These are phyloP conservation scores for Podila verticillata DNA, from an alignment of 192 early-diverging fungal genomes.

Conservation along the genomic window DNA sequence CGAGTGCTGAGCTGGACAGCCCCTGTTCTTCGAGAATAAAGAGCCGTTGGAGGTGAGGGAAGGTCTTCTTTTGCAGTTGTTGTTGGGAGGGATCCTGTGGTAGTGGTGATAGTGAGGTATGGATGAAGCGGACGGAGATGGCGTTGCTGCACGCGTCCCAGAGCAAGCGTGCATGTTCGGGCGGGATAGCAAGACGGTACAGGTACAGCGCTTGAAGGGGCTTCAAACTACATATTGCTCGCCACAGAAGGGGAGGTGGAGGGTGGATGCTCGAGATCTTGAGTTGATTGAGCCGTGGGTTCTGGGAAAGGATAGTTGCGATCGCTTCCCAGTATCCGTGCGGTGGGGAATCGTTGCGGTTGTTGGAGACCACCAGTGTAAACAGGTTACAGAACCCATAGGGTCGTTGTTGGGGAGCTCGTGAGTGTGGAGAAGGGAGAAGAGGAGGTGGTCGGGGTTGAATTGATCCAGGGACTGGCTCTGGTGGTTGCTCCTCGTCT, in stretches of 20 bases:
- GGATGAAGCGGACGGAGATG: neutral
- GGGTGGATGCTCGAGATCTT: slow-evolving; percentile 1
- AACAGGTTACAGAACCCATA: neutral
- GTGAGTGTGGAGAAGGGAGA: neutral
- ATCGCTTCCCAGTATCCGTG: neutral
- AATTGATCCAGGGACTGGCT: neutral
- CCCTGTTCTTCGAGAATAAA: neutral
- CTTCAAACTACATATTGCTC: neutral
- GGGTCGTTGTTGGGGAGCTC: neutral
- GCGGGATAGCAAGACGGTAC: neutral
- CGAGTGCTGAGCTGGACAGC: neutral
- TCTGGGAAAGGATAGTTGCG: neutral
- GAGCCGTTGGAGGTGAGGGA: neutral
- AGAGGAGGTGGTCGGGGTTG: too few relatives aligned
- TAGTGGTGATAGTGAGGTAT: neutral
- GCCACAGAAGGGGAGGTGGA: neutral
- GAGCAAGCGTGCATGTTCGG: neutral
- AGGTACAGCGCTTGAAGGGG: neutral
- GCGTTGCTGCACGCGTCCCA: neutral
- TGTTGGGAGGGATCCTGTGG: neutral
- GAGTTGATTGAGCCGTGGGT: neutral
- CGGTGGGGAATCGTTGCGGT: neutral
- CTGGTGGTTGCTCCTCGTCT: neutral
- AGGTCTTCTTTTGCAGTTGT: neutral
- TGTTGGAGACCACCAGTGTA: neutral